Evolutionary conservation across 148 eudicot species (phyloP), one percentile per base, ranked within the genome.

Genomic region (Linanthus parryae): DNA sequence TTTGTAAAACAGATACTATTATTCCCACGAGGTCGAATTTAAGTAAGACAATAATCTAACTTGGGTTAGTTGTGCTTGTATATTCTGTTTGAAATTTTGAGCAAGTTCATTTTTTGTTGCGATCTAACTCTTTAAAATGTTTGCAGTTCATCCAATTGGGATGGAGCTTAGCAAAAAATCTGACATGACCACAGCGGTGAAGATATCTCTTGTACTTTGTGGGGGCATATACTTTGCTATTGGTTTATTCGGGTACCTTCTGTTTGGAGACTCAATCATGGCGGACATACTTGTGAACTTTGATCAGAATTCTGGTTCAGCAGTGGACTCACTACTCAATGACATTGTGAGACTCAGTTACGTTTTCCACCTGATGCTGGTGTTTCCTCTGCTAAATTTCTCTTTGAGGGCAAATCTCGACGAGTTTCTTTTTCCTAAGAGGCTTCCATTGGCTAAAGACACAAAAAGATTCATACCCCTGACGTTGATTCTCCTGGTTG

Each of bases 241-340:
- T 8, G 98, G 98, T 4, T 61, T 87, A 18, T 91, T 84, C 11
- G 94, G 96, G 10, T 91, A 87, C 71, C 92, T 91, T 38, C 61
- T 91, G 17, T 91, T 91, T n/a, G 98, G 98, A 3, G 96, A 91
- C 14, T 68, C 87, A 16, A 76, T 74, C 26, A 86, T 83, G 74
- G 59, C 88, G 1, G 98, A 91, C 73, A 83, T 91, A 58, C 89
- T 91, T 1, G 84, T 91, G 27, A 87, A 87, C 57, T 91, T 91
- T n/a, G 98, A 91, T 59, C 68, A 60, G 42, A 65, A 64, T 18
- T 69, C 88, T 12, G 82, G 68, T 46, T 72, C 84, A 3, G 25
- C 58, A 12, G 21, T 73, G 0, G 72, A 71, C 16, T 70, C 76
- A 13, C 44, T 80, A 7, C 77, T 85, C 3, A 83, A 91, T 26